Evolutionary conservation across 108 stramenopile species (phyloP).

Genomic region (Nannochloropsis granulata): DNA sequence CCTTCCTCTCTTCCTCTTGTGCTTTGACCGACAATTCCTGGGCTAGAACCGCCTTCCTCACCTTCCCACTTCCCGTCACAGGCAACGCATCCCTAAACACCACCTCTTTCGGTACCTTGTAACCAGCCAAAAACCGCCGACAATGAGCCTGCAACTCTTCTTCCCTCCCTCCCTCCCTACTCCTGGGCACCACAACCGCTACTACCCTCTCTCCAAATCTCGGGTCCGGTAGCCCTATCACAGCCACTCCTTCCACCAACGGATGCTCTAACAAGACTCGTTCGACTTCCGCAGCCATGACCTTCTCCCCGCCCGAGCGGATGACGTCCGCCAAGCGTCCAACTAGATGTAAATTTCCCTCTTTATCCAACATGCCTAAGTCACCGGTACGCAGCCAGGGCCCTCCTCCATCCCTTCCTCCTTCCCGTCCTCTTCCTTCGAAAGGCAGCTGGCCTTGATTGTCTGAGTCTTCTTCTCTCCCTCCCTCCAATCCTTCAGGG

Average conservation of each 20-base stretch:
- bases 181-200: slow-evolving; percentile 7
- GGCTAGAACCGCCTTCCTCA: neutral
- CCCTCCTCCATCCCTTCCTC: neutral
- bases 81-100: neutral
- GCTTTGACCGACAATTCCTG: too few relatives aligned
- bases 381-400: slow-evolving; percentile 20
- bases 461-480: too few relatives aligned
- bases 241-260: slow-evolving; percentile 10
- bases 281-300: slow-evolving; percentile 71
- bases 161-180: neutral
- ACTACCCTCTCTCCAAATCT: slow-evolving; percentile 9
- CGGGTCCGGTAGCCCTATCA: slow-evolving; percentile 1
- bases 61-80: neutral
- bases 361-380: neutral
- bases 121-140: neutral
- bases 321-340: slow-evolving; percentile 63
- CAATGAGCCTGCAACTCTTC: neutral
- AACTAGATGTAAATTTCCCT: neutral
- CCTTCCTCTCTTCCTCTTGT: too few relatives aligned
- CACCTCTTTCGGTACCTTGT: slow-evolving; percentile 5
- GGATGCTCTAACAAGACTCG: slow-evolving; percentile 31
- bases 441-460: too few relatives aligned
- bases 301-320: slow-evolving; percentile 75
- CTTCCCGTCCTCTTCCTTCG: neutral
- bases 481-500: neutral